Percentiles rank a stretch among this genome's conserved stretches.
Conservation (phyloP, 1,284 basidiomycete genomes). For the Fomitopsis palustris region DNA sequence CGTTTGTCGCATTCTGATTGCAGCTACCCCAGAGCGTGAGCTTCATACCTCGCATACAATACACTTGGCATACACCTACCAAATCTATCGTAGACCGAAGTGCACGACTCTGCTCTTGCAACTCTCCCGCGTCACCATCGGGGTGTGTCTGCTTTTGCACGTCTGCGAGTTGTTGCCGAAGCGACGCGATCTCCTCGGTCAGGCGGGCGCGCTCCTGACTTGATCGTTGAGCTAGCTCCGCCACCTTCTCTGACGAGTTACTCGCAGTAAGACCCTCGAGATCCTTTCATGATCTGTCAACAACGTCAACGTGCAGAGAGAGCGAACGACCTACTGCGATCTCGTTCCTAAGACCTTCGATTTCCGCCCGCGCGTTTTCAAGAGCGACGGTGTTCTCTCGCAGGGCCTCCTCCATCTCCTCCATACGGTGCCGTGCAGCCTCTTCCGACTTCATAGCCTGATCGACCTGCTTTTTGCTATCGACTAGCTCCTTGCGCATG, state of each 20-base stretch:
- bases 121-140: constrained; percentile 11
- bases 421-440: constrained; percentile 58
- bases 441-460: constrained; percentile 60
- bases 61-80: constrained; percentile 26
- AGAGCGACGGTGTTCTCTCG: constrained; percentile 85
- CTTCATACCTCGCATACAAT: background rate
- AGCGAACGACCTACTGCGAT: constrained; percentile 54
- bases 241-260: constrained; percentile 31
- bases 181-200: constrained; percentile 50
- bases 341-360: constrained; percentile 80
- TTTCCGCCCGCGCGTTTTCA: constrained; percentile 89
- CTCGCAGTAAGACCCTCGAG: constrained; percentile 41
- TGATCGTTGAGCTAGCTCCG: constrained; percentile 38
- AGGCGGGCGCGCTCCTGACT: constrained; percentile 42
- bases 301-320: background rate
- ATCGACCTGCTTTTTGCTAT: constrained; percentile 63
- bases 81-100: constrained; percentile 34
- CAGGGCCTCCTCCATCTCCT: constrained; percentile 86
- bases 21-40: constrained; percentile 21
- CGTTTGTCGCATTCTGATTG: constrained; percentile 27
- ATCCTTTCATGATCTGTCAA: constrained; percentile 35
- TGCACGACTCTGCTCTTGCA: constrained; percentile 22
- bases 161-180: constrained; percentile 35
- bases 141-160: background rate
- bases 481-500: constrained; percentile 64